Conservation (phyloP, 164 flowering plant genomes). For the Nymphaea thermarum region DNA sequence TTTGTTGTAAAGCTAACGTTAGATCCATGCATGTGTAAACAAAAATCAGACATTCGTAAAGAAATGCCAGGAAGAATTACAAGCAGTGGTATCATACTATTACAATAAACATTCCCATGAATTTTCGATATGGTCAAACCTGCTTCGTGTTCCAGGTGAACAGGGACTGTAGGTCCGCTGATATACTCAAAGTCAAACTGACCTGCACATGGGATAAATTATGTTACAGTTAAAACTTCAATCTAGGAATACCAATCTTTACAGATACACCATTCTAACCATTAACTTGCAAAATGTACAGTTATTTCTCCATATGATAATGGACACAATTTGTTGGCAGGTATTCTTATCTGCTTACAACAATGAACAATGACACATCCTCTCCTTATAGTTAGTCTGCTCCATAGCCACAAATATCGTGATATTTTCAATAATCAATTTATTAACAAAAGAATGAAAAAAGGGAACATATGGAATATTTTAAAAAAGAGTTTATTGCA, state of each 20-base stretch:
- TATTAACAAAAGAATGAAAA: too few relatives aligned
- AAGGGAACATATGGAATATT: too few relatives aligned
- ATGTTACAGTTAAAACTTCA: not conserved
- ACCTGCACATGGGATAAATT: slow-evolving; percentile 9
- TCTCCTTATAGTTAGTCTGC: too few relatives aligned
- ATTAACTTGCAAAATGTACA: not conserved
- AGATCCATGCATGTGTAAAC: not conserved
- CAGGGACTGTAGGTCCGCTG: slow-evolving; percentile 14
- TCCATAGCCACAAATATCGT: too few relatives aligned
- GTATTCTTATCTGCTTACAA: too few relatives aligned
- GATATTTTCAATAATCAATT: too few relatives aligned
- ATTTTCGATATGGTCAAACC: slow-evolving; percentile 3
- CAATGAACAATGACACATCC: too few relatives aligned
- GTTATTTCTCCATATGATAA: too few relatives aligned
- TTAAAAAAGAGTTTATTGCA: too few relatives aligned
- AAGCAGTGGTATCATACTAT: not conserved
- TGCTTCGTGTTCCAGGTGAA: slow-evolving; percentile 25
- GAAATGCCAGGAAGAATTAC: not conserved
- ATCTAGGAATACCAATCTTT: not conserved
- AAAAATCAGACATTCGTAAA: not conserved
- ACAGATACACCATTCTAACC: not conserved
- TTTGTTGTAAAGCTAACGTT: not conserved
- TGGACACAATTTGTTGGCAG: too few relatives aligned
- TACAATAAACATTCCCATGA: not conserved
- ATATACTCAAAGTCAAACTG: slow-evolving; percentile 12